Evolutionary conservation across 2,329 filamentous ascomycete species (phyloP), one percentile per base, ranked within the genome.

Genomic region (Apiospora aurea): DNA sequence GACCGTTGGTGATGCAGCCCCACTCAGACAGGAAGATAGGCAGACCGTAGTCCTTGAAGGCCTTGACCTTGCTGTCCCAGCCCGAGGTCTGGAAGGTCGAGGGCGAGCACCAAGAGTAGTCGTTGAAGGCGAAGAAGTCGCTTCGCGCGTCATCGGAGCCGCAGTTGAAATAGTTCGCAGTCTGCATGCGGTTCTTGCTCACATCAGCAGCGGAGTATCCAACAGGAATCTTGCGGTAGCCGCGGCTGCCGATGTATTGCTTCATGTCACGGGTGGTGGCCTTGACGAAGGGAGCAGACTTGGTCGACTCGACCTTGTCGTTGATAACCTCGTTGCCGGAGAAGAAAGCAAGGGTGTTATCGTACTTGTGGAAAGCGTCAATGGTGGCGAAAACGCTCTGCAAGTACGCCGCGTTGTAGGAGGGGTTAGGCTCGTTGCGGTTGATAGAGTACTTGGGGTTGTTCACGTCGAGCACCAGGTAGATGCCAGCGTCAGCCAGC

Each of bases 1-100:
- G 95, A 73, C 86, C 89, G 87, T 94, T 95, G 80, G 89, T 92
- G 83, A 81, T 94, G 86, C 96, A 99, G 74, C 96, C 96, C 81
- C 93, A 98, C 83, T 98, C 96, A 69, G 95, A 98, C 70, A 99
- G 88, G 90, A 97, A 98, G 79, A 97, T 92, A 72, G 95, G 94
- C 70, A 97, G 86, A 77, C 94, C 94, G 82, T 97, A 97, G 81
- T 93, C 90, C 75, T 89, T 91, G 83, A 96, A 97, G 85, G 93
- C 94, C 87, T 93, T 88, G 74, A 97, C 95, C 89, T 97, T 97
- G 80, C 92, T 83, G 82, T 94, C 89, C 94, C 95, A 98, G 76
- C 94, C 94, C 53, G 95, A 92, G 66, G 83, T 86, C 67, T 83
- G 81, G 85, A 93, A 95, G 76, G 90, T 87, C 67, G 91, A 91